Evolutionary conservation across 2,329 filamentous ascomycete species (phyloP).

Genomic region (Periconia macrospinosa): DNA sequence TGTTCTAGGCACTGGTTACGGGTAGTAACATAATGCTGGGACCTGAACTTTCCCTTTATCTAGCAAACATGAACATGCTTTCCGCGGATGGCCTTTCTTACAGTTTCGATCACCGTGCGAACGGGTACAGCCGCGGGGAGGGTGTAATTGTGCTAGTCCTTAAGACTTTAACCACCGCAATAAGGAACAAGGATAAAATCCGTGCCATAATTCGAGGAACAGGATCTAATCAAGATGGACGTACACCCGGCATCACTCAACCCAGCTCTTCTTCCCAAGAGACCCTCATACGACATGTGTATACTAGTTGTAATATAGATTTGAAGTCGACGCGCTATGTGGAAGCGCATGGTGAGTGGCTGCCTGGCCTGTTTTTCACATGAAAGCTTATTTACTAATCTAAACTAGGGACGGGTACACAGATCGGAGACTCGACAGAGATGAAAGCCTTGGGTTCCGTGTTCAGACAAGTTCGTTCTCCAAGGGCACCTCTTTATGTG

Average conservation of each 20-base stretch:
- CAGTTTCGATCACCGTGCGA: constrained; percentile 56
- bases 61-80: constrained; percentile 22
- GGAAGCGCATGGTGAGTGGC: constrained; percentile 20
- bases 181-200: constrained; percentile 28
- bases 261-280: constrained; percentile 50
- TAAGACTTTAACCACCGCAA: constrained; percentile 19
- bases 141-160: constrained; percentile 47
- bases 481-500: not conserved
- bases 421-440: constrained; percentile 42
- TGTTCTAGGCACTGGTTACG: not conserved
- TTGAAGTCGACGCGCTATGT: constrained; percentile 24
- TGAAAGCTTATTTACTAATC: constrained; percentile 22
- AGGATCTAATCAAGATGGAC: constrained; percentile 24
- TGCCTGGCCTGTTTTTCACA: not conserved
- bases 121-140: constrained; percentile 67
- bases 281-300: constrained; percentile 30
- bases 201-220: constrained; percentile 29
- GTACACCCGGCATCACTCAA: constrained; percentile 19
- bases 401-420: constrained; percentile 57
- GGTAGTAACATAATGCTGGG: constrained; percentile 12
- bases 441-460: constrained; percentile 14
- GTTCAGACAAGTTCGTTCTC: constrained; percentile 5
- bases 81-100: constrained; percentile 32
- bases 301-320: constrained; percentile 41
- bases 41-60: constrained; percentile 9